A percentile compares a stretch with the other conserved stretches of the same genome.
Conservation (phyloP, 1,139 yeast genomes). For the Candida sanyaensis region DNA sequence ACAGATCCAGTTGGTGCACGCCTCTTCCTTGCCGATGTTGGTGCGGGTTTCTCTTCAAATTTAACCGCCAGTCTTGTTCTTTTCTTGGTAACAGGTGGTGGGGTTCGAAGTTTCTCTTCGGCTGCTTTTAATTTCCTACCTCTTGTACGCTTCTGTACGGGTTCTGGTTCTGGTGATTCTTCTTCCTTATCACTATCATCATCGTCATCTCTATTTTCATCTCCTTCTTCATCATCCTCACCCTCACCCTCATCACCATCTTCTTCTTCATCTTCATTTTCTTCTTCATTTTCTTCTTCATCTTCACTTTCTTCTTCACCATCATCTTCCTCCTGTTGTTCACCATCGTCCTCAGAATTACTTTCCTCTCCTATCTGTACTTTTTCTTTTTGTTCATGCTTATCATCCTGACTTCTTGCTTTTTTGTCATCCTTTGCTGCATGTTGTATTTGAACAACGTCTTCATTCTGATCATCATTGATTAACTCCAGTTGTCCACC, state of each 20-base stretch:
- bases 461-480: no score
- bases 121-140: constrained; percentile 17
- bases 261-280: constrained; percentile 11
- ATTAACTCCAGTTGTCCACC: no score
- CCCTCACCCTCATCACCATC: constrained; percentile 4
- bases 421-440: no score
- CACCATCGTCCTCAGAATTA: constrained; percentile 8
- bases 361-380: no score
- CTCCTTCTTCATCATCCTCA: constrained; percentile 5
- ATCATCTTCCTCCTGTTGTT: constrained; percentile 14
- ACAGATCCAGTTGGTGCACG: constrained; percentile 11
- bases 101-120: constrained; percentile 11
- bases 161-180: constrained; percentile 10
- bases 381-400: no score
- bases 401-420: no score
- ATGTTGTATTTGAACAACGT: no score
- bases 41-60: constrained; percentile 17
- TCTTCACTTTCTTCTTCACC: constrained; percentile 9
- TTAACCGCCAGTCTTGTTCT: constrained; percentile 30
- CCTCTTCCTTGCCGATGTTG: constrained; percentile 14
- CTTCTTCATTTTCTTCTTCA: constrained; percentile 14
- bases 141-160: constrained; percentile 16
- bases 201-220: constrained; percentile 13
- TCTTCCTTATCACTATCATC: constrained; percentile 21
- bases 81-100: constrained; percentile 22